Evolutionary conservation across 495 filamentous ascomycete species (phyloP).

Genomic region (Neurospora sp.): DNA sequence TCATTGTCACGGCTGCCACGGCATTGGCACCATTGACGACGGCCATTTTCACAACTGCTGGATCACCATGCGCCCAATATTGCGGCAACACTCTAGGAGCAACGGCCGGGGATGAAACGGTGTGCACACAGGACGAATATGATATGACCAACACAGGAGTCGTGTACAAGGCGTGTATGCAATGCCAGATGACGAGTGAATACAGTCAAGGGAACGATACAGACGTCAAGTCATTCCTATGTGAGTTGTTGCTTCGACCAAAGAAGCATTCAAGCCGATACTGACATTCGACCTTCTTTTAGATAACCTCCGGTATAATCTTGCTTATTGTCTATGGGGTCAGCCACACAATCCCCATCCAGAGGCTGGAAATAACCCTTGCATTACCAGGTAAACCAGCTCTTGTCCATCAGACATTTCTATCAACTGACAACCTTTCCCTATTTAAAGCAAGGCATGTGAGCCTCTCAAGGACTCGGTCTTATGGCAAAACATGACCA

Average conservation of each 20-base stretch:
- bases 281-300: not conserved
- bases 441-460: conserved; percentile 28
- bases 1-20: conserved; percentile 5
- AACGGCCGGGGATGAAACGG: conserved; percentile 30
- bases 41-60: conserved; percentile 25
- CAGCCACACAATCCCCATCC: conserved; percentile 8
- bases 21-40: conserved; percentile 17
- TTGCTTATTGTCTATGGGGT: conserved; percentile 31
- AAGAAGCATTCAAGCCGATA: not conserved
- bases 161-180: conserved; percentile 33
- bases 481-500: conserved; percentile 26
- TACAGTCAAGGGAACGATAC: conserved; percentile 20
- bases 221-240: conserved; percentile 31
- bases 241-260: conserved; percentile 19
- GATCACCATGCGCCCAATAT: conserved; percentile 30
- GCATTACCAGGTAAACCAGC: conserved; percentile 28
- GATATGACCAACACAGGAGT: conserved; percentile 15
- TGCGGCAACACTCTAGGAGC: conserved; percentile 34
- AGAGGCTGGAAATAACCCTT: conserved; percentile 20
- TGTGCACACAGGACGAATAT: conserved; percentile 26
- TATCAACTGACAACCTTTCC: conserved; percentile 5
- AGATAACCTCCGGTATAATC: conserved; percentile 38
- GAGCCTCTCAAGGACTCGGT: conserved; percentile 25
- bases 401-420: not conserved
- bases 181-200: conserved; percentile 31